Conservation (phyloP, 768 basidiomycete species). For the Calocera viscosa region DNA sequence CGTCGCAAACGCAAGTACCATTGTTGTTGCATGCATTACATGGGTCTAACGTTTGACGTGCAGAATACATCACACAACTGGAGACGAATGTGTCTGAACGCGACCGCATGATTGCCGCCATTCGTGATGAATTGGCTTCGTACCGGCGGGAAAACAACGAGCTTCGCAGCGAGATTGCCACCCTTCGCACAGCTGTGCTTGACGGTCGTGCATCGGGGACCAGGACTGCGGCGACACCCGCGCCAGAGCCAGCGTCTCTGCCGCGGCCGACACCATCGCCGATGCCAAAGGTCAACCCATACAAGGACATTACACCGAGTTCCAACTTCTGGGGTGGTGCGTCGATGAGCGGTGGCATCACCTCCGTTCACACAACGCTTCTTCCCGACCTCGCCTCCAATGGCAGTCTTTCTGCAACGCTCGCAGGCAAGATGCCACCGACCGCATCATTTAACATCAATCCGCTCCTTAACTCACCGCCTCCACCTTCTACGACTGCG, state of each 20-base stretch:
- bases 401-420: constrained; percentile 6
- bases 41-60: neutral
- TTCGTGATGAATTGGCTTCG: constrained; percentile 68
- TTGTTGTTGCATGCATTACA: constrained; percentile 7
- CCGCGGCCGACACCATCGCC: constrained; percentile 17
- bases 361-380: constrained; percentile 72
- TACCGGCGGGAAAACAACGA: constrained; percentile 73
- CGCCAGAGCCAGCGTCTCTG: constrained; percentile 17
- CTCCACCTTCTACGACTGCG: constrained; percentile 17
- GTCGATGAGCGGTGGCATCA: constrained; percentile 39
- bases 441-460: constrained; percentile 47
- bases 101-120: constrained; percentile 78
- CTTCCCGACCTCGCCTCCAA: constrained; percentile 50
- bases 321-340: constrained; percentile 82
- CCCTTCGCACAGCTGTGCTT: constrained; percentile 62
- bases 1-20: constrained; percentile 63
- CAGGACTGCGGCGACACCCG: constrained; percentile 34
- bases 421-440: constrained; percentile 13
- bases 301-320: constrained; percentile 56
- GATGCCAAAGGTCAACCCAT: constrained; percentile 52
- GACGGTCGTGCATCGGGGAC: constrained; percentile 45
- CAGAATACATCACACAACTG: constrained; percentile 89
- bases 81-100: constrained; percentile 89
- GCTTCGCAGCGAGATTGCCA: constrained; percentile 59
- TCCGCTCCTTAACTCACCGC: constrained; percentile 43